A percentile compares a stretch with the other conserved stretches of the same genome.
Conservation (phyloP, 495 filamentous ascomycete species). For the Endocarpon pusillum region DNA sequence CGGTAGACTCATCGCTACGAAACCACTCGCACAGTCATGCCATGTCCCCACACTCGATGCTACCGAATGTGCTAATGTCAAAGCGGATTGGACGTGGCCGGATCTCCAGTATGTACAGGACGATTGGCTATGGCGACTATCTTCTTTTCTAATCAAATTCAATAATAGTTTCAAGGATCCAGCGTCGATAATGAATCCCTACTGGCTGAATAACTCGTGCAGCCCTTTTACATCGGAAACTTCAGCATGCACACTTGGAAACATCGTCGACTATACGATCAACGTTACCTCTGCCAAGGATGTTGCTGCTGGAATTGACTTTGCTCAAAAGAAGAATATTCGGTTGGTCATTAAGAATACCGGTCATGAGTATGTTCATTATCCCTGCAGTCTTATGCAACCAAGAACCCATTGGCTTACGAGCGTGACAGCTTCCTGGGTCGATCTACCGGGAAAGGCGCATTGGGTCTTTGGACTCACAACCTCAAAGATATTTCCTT, state of each 20-base stretch:
- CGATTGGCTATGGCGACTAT: slow-evolving; percentile 1
- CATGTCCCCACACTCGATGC: slow-evolving; percentile 17
- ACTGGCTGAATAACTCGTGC: slow-evolving; percentile 19
- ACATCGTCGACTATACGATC: slow-evolving; percentile 13
- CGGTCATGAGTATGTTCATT: slow-evolving; percentile 24
- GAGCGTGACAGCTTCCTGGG: slow-evolving; percentile 22
- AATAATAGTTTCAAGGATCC: slow-evolving; percentile 3
- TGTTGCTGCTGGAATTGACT: slow-evolving; percentile 22
- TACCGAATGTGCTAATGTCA: slow-evolving; percentile 13
- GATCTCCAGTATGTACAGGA: slow-evolving; percentile 1
- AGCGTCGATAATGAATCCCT: slow-evolving; percentile 8
- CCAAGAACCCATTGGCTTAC: neutral
- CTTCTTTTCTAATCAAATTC: neutral
- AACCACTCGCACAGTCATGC: slow-evolving; percentile 24
- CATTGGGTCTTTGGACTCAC: slow-evolving; percentile 43
- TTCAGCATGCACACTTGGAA: slow-evolving; percentile 7
- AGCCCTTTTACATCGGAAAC: slow-evolving; percentile 22
- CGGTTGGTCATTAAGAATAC: slow-evolving; percentile 51
- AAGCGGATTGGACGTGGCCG: slow-evolving; percentile 10
- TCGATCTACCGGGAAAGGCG: slow-evolving; percentile 38
- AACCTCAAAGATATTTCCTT: slow-evolving; percentile 28
- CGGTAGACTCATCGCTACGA: slow-evolving; percentile 22
- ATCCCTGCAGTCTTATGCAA: neutral
- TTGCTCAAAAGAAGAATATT: slow-evolving; percentile 35
- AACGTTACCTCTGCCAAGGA: slow-evolving; percentile 14